A percentile compares a stretch with the other conserved stretches of the same genome.
Conservation (phyloP, 345 rosid genomes). For the Acer saccharum region DNA sequence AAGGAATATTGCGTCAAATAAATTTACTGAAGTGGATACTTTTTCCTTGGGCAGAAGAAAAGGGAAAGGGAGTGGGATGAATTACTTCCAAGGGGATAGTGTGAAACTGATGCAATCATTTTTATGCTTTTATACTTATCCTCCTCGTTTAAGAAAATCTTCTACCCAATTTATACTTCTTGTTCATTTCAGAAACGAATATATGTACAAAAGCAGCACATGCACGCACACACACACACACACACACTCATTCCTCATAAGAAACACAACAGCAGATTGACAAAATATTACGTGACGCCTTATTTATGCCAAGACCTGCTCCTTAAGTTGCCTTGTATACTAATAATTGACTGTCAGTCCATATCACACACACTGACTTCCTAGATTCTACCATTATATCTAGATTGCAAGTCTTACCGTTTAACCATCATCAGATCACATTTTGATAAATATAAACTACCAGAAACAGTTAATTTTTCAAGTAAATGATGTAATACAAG, state of each 20-base stretch:
- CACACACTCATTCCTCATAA: not conserved
- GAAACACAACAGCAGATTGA: not conserved
- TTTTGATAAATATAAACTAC: not conserved
- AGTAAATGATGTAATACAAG: not conserved
- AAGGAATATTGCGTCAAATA: no score
- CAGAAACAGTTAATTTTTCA: not conserved
- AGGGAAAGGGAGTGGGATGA: no score
- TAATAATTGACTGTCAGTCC: not conserved
- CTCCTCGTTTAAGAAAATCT: not conserved
- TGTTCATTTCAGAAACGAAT: not conserved
- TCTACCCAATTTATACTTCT: not conserved
- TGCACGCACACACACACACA: not conserved
- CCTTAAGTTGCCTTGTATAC: not conserved
- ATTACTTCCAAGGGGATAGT: not conserved
- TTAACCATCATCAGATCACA: not conserved
- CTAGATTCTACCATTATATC: not conserved
- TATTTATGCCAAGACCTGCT: not conserved
- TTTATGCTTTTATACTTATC: not conserved
- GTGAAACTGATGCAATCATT: not conserved
- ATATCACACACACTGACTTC: not conserved
- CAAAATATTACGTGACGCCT: not conserved
- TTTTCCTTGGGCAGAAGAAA: no score
- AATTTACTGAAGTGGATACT: no score
- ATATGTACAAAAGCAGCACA: not conserved
- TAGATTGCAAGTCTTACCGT: not conserved